Percentiles rank a stretch among this genome's conserved stretches.
phyloP scores from a whole-genome alignment of 2,329 filamentous ascomycete genomes.

The Sarocladium kiliense region DNA sequence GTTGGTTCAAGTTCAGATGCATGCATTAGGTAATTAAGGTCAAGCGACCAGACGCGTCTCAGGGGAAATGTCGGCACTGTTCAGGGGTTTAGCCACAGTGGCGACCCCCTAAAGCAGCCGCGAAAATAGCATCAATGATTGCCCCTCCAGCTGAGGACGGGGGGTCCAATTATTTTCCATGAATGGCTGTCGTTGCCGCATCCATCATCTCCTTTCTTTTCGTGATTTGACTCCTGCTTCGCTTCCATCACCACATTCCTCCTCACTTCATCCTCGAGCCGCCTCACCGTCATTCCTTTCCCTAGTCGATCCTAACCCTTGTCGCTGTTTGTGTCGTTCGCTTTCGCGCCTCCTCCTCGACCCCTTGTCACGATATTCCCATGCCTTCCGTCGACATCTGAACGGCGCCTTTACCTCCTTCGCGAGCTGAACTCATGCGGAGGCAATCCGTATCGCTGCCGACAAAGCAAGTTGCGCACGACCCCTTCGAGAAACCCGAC shows the following conservation, averaged over 20 bases:
- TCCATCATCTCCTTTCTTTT: background rate
- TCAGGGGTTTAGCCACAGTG: no score
- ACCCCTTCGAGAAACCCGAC: slow-evolving; percentile 60
- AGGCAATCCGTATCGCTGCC: slow-evolving; percentile 61
- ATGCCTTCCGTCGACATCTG: slow-evolving; percentile 8
- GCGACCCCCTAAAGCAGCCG: no score
- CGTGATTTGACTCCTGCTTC: background rate
- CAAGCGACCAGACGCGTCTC: no score
- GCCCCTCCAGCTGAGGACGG: no score
- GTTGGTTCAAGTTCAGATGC: no score
- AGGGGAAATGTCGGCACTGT: no score
- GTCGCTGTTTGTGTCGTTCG: background rate
- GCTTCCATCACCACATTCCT: background rate
- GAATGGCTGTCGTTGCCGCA: background rate
- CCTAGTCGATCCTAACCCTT: background rate
- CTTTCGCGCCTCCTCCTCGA: background rate
- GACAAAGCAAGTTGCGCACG: slow-evolving; percentile 52
- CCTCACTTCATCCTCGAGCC: background rate
- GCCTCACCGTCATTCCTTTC: background rate
- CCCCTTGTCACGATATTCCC: slow-evolving; percentile 12
- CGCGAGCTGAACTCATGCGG: slow-evolving; percentile 44
- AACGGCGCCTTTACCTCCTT: background rate
- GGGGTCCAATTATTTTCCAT: slow-evolving; percentile 5
- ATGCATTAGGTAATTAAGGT: no score
- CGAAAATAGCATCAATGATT: no score